Percentiles rank a stretch among this genome's conserved stretches.
phyloP scores from a whole-genome alignment of 176 grass and related monocot species.

The Juncus inflexus region DNA sequence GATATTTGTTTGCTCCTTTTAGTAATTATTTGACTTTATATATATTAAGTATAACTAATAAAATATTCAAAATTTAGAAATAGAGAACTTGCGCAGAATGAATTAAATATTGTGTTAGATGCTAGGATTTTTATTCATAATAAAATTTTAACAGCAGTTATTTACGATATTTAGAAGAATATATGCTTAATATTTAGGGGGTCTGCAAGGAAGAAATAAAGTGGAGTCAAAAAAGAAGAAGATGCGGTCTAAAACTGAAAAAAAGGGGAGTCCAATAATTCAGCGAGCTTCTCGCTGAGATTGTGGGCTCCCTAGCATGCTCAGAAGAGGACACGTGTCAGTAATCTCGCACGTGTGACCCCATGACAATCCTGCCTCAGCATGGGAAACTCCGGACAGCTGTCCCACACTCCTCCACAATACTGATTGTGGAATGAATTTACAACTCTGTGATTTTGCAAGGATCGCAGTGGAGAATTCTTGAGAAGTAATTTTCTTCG shows the following conservation, averaged over 20 bases:
- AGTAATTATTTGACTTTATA: too few species aligned
- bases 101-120: too few species aligned
- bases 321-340: constrained; percentile 4
- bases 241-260: constrained; percentile 11
- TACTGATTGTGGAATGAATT: not conserved
- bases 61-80: too few species aligned
- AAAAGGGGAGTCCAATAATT: constrained; percentile 15
- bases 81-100: too few species aligned
- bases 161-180: too few species aligned
- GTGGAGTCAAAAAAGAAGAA: constrained; percentile 23
- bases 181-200: too few species aligned
- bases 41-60: too few species aligned
- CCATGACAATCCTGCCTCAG: not conserved
- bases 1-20: too few species aligned
- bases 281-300: not conserved
- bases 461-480: not conserved
- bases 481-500: not conserved
- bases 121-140: too few species aligned
- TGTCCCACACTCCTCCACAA: not conserved
- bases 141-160: too few species aligned
- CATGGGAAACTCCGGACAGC: not conserved
- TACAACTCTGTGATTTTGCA: not conserved
- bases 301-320: not conserved
- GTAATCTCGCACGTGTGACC: not conserved
- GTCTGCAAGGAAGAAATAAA: not conserved